These are phyloP conservation scores for Fusarium oligoseptatum DNA, from an alignment of 2,329 filamentous ascomycete genomes.

Conservation along the genomic window DNA sequence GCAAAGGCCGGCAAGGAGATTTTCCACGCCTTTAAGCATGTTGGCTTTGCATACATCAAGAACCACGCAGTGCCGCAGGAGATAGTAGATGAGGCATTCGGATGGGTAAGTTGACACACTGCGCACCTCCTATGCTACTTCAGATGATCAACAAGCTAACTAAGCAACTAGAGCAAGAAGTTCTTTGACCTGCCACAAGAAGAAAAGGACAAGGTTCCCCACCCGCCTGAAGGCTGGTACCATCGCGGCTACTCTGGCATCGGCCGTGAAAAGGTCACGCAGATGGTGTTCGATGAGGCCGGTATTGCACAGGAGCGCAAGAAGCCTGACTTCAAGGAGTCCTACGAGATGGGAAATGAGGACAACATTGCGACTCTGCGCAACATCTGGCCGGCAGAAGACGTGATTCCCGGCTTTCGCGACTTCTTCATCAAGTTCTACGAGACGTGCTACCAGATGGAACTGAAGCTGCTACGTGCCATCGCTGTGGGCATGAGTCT, in stretches of 20 bases:
- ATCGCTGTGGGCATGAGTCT: conserved; percentile 81
- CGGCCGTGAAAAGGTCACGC: conserved; percentile 50
- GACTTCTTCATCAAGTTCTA: conserved; percentile 69
- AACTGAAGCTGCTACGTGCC: conserved; percentile 80
- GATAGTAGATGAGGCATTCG: conserved; percentile 55
- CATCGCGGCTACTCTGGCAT: conserved; percentile 52
- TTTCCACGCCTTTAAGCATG: conserved; percentile 48
- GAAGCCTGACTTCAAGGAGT: conserved; percentile 56
- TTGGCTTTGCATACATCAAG: conserved; percentile 52
- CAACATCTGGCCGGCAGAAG: conserved; percentile 42
- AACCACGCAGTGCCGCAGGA: conserved; percentile 53
- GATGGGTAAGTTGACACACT: conserved; percentile 43
- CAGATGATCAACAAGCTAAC: background rate
- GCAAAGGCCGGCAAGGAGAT: conserved; percentile 32
- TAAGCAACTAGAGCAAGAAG: conserved; percentile 39
- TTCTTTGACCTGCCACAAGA: conserved; percentile 49
- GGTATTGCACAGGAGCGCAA: conserved; percentile 41
- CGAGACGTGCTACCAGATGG: conserved; percentile 75
- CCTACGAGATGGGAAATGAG: conserved; percentile 52
- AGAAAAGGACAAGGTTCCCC: conserved; percentile 48
- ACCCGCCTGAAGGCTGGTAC: conserved; percentile 48
- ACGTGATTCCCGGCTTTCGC: conserved; percentile 37
- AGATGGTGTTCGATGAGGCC: conserved; percentile 48
- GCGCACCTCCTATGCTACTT: background rate
- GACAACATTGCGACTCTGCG: conserved; percentile 31